A percentile compares a stretch with the other conserved stretches of the same genome.
Conservation (phyloP, 208 protist species). For the Leishmania guyanensis region DNA sequence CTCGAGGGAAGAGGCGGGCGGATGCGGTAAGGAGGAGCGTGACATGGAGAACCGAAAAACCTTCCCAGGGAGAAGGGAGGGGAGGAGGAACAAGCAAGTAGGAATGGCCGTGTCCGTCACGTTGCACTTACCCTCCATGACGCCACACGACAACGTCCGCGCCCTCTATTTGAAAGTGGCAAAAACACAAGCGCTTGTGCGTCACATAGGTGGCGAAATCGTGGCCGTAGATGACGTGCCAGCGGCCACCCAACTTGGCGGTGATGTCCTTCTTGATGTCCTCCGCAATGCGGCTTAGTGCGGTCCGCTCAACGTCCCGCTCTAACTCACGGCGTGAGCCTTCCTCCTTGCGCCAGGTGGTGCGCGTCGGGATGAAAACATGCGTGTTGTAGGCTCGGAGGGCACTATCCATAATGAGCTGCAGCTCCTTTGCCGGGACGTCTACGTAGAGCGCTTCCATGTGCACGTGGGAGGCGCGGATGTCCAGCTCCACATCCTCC, state of each 20-base stretch:
- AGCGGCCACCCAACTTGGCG: conserved; percentile 63
- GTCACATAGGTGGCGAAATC: conserved; percentile 85
- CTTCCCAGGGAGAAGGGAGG: neutral
- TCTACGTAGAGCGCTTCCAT: conserved; percentile 61
- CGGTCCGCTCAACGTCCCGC: conserved; percentile 78
- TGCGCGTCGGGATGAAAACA: conserved; percentile 74
- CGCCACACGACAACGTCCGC: conserved; percentile 84
- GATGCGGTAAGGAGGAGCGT: neutral
- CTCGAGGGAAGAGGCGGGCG: neutral
- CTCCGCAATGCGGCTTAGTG: conserved; percentile 60
- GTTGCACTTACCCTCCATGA: conserved; percentile 52
- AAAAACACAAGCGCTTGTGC: conserved; percentile 69
- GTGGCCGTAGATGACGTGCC: conserved; percentile 85
- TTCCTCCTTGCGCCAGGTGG: conserved; percentile 86
- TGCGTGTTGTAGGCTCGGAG: conserved; percentile 68
- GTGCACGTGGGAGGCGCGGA: conserved; percentile 42
- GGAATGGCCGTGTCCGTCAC: neutral
- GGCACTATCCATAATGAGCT: conserved; percentile 68
- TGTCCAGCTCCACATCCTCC: conserved; percentile 58
- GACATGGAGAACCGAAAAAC: neutral
- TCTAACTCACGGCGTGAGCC: conserved; percentile 74
- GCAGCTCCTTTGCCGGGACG: conserved; percentile 56
- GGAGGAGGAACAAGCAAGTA: neutral
- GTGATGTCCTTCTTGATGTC: conserved; percentile 66
- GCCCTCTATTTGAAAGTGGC: conserved; percentile 82